Evolutionary conservation across 73 alveolate genomes (phyloP).

Genomic region (Stentor coeruleus): DNA sequence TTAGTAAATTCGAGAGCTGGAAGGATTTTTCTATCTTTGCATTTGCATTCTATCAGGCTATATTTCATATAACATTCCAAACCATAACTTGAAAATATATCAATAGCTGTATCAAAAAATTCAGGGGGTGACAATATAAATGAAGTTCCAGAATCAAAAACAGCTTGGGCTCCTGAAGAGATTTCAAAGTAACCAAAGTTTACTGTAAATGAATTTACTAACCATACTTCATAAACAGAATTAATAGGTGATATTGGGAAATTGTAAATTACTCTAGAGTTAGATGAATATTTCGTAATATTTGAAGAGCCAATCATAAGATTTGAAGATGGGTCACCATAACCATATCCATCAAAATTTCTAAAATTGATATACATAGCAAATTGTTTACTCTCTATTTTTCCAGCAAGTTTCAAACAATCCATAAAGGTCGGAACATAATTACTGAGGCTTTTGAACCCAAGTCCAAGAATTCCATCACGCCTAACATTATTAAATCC

Average conservation of each 20-base stretch:
- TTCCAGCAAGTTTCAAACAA: not conserved
- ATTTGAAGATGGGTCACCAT: not conserved
- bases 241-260: no score
- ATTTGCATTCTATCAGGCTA: not conserved
- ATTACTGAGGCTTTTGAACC: not conserved
- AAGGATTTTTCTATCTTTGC: not conserved
- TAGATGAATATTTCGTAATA: not conserved
- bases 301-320: not conserved
- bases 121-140: not conserved
- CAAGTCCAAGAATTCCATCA: constrained; percentile 2
- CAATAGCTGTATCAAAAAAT: no score
- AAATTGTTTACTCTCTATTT: no score
- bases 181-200: no score
- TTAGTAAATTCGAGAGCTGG: not conserved
- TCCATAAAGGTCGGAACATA: not conserved
- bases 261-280: no score
- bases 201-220: no score
- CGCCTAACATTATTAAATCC: no score
- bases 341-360: not conserved
- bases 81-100: not conserved
- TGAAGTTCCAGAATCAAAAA: not conserved
- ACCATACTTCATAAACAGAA: not conserved
- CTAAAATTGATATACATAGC: not conserved
- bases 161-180: no score
- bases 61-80: not conserved